Conservation (phyloP, 352 stramenopile species). For the Globisporangium paddicum region DNA sequence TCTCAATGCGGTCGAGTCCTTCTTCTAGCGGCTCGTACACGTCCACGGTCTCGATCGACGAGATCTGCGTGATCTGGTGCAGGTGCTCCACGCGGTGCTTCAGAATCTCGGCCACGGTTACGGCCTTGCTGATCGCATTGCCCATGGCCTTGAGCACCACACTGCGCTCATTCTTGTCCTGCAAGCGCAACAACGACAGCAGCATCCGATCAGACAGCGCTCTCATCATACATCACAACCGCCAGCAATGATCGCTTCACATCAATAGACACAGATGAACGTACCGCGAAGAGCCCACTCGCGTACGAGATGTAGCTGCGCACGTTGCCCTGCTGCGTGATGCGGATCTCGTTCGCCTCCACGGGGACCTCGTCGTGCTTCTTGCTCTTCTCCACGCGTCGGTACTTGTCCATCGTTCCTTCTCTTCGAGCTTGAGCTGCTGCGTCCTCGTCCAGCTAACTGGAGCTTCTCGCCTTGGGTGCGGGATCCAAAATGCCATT, state of each 20-base stretch:
- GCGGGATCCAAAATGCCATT: not conserved
- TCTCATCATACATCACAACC: not conserved
- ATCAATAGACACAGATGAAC: not conserved
- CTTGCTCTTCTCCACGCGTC: slow-evolving; percentile 61
- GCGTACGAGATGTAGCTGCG: slow-evolving; percentile 80
- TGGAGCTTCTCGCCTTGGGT: not conserved
- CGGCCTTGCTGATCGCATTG: slow-evolving; percentile 80
- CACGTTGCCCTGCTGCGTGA: slow-evolving; percentile 80
- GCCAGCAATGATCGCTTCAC: not conserved
- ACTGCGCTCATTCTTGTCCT: slow-evolving; percentile 61
- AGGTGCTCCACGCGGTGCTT: slow-evolving; percentile 70
- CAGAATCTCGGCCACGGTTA: slow-evolving; percentile 80
- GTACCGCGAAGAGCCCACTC: slow-evolving; percentile 62
- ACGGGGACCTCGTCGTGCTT: slow-evolving; percentile 36
- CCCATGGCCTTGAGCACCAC: slow-evolving; percentile 82
- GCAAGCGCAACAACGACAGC: not conserved
- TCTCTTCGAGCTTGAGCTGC: no score
- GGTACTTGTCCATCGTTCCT: slow-evolving; percentile 78
- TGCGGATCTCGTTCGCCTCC: slow-evolving; percentile 75
- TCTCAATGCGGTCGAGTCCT: slow-evolving; percentile 76
- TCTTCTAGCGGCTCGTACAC: slow-evolving; percentile 85
- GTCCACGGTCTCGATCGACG: slow-evolving; percentile 74
- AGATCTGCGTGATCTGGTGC: slow-evolving; percentile 78
- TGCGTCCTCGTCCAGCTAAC: no score
- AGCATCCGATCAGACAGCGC: not conserved